Evolutionary conservation across 768 basidiomycete genomes (phyloP).

Genomic region (Tephrocybe rancida): DNA sequence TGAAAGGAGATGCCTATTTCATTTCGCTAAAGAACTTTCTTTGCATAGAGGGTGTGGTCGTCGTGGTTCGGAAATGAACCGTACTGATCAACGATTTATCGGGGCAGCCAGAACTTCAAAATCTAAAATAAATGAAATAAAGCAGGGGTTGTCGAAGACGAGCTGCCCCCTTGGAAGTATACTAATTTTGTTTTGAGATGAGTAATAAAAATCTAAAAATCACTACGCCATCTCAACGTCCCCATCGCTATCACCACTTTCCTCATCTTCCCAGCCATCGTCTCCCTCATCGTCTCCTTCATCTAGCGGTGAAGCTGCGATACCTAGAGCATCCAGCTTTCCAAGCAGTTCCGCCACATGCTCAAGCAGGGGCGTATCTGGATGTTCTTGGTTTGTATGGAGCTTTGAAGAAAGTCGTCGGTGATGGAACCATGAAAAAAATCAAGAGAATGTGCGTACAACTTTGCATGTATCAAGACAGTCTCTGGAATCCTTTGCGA

Average conservation of each 20-base stretch:
- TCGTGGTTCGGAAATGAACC: conserved; percentile 7
- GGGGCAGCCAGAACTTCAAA: neutral
- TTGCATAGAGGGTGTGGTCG: conserved; percentile 5
- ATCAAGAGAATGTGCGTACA: conserved; percentile 42
- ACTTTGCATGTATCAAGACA: conserved; percentile 83
- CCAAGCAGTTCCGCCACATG: conserved; percentile 76
- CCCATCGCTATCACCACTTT: conserved; percentile 54
- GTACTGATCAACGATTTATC: neutral
- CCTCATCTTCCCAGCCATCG: conserved; percentile 66
- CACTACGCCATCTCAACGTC: conserved; percentile 60
- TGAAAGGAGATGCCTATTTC: conserved; percentile 10
- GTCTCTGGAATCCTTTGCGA: conserved; percentile 76
- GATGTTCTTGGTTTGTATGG: conserved; percentile 69
- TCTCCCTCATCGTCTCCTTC: conserved; percentile 53
- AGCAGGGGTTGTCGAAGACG: neutral
- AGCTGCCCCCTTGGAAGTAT: conserved; percentile 12
- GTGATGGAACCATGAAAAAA: neutral
- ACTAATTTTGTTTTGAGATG: conserved; percentile 33
- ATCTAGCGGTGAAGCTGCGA: conserved; percentile 61
- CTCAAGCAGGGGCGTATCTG: conserved; percentile 73
- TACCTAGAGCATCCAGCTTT: conserved; percentile 67
- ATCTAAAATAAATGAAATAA: neutral
- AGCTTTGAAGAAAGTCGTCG: conserved; percentile 44
- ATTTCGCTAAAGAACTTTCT: conserved; percentile 15
- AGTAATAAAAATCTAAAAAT: conserved; percentile 1